phyloP scores from a whole-genome alignment of 2,329 filamentous ascomycete species.

The Cytospora schulzeri region DNA sequence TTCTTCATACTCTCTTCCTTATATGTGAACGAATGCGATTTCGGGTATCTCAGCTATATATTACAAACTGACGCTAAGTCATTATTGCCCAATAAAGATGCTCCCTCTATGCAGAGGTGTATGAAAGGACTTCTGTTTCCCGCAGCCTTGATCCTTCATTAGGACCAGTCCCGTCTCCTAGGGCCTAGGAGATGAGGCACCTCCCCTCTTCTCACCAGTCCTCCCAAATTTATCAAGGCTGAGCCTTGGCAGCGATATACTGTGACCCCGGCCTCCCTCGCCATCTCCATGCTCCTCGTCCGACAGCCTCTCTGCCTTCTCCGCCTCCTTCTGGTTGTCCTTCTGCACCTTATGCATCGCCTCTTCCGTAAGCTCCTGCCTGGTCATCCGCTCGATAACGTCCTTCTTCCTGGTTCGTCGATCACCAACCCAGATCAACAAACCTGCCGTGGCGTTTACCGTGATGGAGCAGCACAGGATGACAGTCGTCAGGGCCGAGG shows the following conservation, averaged over 20 bases:
- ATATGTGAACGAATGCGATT: not conserved
- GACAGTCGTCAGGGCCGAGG: constrained; percentile 73
- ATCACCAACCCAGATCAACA: constrained; percentile 77
- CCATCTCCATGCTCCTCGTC: constrained; percentile 13
- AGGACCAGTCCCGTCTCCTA: not conserved
- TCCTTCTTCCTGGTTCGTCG: constrained; percentile 82
- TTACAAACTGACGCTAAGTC: not conserved
- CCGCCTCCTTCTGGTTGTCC: constrained; percentile 42
- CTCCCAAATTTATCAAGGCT: constrained; percentile 22
- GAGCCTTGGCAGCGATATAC: constrained; percentile 20
- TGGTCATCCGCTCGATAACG: constrained; percentile 73
- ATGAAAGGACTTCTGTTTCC: not conserved
- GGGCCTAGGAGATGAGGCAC: constrained; percentile 9
- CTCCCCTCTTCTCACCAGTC: constrained; percentile 7
- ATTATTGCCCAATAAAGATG: not conserved
- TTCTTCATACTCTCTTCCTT: too few relatives aligned
- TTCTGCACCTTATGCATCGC: constrained; percentile 54
- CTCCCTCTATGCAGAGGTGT: not conserved
- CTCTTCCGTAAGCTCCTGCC: constrained; percentile 72
- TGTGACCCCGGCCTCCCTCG: constrained; percentile 10
- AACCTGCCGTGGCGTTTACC: constrained; percentile 74
- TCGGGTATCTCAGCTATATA: not conserved
- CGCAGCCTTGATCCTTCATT: not conserved
- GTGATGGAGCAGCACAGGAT: constrained; percentile 80
- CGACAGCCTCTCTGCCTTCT: constrained; percentile 26